These are phyloP conservation scores for Coix lacrymajobi DNA, from an alignment of 176 grass and related monocot species.

Conservation along the genomic window DNA sequence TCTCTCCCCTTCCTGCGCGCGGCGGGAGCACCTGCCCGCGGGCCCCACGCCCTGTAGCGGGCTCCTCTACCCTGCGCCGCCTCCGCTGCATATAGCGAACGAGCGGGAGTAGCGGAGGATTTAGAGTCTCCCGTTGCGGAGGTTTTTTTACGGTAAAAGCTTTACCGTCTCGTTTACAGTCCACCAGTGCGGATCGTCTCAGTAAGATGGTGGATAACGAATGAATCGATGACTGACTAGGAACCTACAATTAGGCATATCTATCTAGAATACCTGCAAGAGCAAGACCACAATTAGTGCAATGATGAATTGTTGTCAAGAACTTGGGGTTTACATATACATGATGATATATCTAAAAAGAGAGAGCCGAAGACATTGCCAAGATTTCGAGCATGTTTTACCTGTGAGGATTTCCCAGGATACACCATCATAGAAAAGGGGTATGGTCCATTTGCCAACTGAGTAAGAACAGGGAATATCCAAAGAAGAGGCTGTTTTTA, in stretches of 20 bases:
- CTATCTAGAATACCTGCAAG: not conserved
- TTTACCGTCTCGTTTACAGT: no score
- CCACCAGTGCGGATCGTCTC: no score
- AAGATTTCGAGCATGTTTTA: not conserved
- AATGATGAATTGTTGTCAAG: not conserved
- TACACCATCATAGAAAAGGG: not conserved
- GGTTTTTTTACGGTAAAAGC: no score
- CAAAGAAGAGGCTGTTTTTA: not conserved
- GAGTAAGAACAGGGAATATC: not conserved
- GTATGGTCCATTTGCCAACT: not conserved
- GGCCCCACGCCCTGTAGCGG: no score
- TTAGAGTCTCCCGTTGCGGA: no score
- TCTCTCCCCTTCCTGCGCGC: no score
- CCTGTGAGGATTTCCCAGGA: not conserved
- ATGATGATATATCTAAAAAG: not conserved
- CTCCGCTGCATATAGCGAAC: no score
- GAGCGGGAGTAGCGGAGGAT: no score
- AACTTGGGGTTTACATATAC: not conserved
- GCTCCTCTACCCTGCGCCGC: no score
- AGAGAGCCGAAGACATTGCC: not conserved
- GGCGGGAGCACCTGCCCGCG: no score
- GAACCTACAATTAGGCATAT: not conserved
- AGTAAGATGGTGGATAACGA: not conserved
- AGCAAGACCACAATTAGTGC: not conserved
- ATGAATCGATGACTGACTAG: not conserved